Evolutionary conservation across 192 early-diverging fungal genomes (phyloP), one percentile per base, ranked within the genome.

Genomic region (Dissophora ornata): DNA sequence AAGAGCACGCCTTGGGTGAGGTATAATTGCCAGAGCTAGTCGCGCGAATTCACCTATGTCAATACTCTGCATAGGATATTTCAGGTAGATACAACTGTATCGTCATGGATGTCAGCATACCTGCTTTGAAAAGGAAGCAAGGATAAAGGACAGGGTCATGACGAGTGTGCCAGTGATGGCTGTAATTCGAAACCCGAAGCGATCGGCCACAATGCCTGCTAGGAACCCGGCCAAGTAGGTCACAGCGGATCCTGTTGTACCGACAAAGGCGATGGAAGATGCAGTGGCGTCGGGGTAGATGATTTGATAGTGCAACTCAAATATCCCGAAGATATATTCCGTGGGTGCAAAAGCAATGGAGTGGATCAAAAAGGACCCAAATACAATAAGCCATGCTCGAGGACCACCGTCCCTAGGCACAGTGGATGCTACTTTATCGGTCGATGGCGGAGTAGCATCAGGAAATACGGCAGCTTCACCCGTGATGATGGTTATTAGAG

Each of bases 1-100:
- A 85, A 90, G 19, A 92, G 33, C 13, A 93, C 51, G 5, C 91
- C 91, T 65, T 94, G 93, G 2, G 92, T 90, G 44, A 92, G 58
- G 46, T 91, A 86, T 2, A 95, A 71, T 44, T 94, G 90, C 92
- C 92, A 93, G 0, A 77, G 58, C 73, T 77, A 38, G 13, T 38
- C 36, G 2, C 9, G 6, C n/a, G 40, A n/a, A 11, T 16, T 16
- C 6, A 21, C 9, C 5, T 33, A 44, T 45, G 29, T 6, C 16
- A 18, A 33, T 18, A 7, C 38, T 26, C 22, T 1, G 28, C 4
- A 32, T 11, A 8, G 7, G 19, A 42, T 4, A 13, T 10, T 1
- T 13, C 9, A 36, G 25, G 19, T 2, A 57, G 30, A 2, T 30
- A 0, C 19, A 22, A n/a, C n/a, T n/a, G n/a, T n/a, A n/a, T n/a